These are phyloP conservation scores for Coleophoma eucalyptorum DNA, from an alignment of 2,329 filamentous ascomycete genomes.

Conservation along the genomic window DNA sequence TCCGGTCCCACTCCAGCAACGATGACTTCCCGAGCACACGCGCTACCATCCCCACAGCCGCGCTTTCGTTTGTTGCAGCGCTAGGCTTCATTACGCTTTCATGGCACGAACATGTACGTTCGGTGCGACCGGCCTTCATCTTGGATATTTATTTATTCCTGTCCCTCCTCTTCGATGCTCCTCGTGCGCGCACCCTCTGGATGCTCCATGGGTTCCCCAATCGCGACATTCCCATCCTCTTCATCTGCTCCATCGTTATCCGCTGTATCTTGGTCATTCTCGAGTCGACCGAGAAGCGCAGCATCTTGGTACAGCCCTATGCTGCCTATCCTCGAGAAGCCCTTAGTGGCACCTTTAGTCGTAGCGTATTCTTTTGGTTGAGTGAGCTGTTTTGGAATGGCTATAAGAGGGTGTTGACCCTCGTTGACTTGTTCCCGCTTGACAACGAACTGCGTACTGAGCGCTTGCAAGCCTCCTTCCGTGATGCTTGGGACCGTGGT, in stretches of 20 bases:
- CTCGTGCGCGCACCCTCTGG: slow-evolving; percentile 14
- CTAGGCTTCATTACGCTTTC: slow-evolving; percentile 13
- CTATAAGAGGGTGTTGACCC: slow-evolving; percentile 20
- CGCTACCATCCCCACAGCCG: slow-evolving; percentile 14
- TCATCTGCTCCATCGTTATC: slow-evolving; percentile 11
- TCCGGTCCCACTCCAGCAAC: too few species aligned
- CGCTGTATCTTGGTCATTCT: slow-evolving; percentile 9
- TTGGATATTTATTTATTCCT: slow-evolving; percentile 20
- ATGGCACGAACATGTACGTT: slow-evolving; percentile 13
- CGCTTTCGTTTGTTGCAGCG: slow-evolving; percentile 11
- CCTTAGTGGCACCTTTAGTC: slow-evolving; percentile 27
- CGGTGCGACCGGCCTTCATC: slow-evolving; percentile 15
- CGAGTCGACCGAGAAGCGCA: slow-evolving; percentile 15
- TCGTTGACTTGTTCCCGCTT: slow-evolving; percentile 21
- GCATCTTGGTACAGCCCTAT: slow-evolving; percentile 7
- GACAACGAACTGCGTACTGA: slow-evolving; percentile 11
- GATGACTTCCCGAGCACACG: slow-evolving; percentile 6
- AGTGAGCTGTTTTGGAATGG: slow-evolving; percentile 27
- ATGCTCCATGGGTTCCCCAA: slow-evolving; percentile 3
- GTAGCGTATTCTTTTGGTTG: slow-evolving; percentile 31
- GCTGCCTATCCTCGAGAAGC: slow-evolving; percentile 19
- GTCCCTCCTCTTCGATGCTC: slow-evolving; percentile 16
- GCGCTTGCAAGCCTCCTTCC: slow-evolving; percentile 6
- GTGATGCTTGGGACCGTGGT: slow-evolving; percentile 10
- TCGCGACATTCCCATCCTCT: slow-evolving; percentile 2